phyloP scores from a whole-genome alignment of 106 monocot species.

The Amphibolis antarctica region DNA sequence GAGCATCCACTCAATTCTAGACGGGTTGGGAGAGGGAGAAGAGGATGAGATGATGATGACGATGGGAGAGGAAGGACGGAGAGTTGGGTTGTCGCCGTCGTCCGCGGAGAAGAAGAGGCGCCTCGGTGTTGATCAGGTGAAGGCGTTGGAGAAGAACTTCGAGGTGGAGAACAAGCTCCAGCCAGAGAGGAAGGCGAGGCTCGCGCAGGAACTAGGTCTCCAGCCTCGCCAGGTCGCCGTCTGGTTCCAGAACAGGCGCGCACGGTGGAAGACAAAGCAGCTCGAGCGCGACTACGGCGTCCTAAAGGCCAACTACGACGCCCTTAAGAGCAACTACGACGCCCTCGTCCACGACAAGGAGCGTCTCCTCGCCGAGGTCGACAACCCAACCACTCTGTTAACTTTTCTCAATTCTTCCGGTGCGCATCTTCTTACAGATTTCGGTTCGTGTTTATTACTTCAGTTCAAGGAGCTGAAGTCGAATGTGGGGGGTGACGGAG shows the following conservation, averaged over 20 bases:
- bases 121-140: constrained; percentile 51
- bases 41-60: constrained; percentile 22
- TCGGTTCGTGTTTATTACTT: neutral
- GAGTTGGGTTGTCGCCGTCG: constrained; percentile 1
- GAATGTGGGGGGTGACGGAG: constrained; percentile 8
- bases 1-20: constrained; percentile 5
- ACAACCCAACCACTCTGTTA: neutral
- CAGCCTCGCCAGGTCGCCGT: constrained; percentile 82
- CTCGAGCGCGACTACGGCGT: constrained; percentile 66
- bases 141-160: constrained; percentile 70
- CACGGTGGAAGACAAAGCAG: constrained; percentile 86
- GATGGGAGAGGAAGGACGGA: constrained; percentile 6
- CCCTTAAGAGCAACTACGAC: constrained; percentile 32
- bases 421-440: no score
- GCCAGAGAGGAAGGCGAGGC: constrained; percentile 61
- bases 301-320: constrained; percentile 42
- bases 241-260: constrained; percentile 96
- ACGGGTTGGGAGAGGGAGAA: constrained; percentile 17
- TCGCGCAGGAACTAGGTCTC: constrained; percentile 72
- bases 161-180: constrained; percentile 76
- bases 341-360: constrained; percentile 31
- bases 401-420: neutral
- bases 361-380: constrained; percentile 36
- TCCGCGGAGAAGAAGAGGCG: constrained; percentile 60
- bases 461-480: constrained; percentile 16